Conservation (phyloP, 495 filamentous ascomycete genomes). For the Xylaria longipes region DNA sequence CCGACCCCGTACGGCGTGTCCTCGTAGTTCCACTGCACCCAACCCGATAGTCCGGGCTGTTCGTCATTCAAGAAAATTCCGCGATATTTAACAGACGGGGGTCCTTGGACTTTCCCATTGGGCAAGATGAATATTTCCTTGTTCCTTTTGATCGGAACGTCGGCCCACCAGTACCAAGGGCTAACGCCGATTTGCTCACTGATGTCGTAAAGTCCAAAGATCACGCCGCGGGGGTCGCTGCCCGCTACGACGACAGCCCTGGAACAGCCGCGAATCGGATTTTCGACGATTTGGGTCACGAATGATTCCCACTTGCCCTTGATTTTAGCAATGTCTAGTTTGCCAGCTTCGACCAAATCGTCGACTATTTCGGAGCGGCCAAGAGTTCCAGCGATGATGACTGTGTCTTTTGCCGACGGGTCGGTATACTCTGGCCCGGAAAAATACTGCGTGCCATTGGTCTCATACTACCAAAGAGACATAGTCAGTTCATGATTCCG, state of each 20-base stretch:
- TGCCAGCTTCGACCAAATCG: slow-evolving; percentile 56
- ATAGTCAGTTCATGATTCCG: neutral
- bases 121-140: slow-evolving; percentile 58
- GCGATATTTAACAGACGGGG: slow-evolving; percentile 74
- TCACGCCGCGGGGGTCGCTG: slow-evolving; percentile 70
- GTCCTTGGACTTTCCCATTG: slow-evolving; percentile 60
- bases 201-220: slow-evolving; percentile 76
- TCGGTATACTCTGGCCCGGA: slow-evolving; percentile 52
- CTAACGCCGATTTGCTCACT: slow-evolving; percentile 79
- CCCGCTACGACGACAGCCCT: slow-evolving; percentile 73
- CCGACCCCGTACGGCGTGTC: slow-evolving; percentile 61
- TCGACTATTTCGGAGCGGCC: slow-evolving; percentile 68
- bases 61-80: slow-evolving; percentile 85
- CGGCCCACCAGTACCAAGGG: slow-evolving; percentile 80
- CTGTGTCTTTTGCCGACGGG: slow-evolving; percentile 51
- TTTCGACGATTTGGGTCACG: slow-evolving; percentile 62
- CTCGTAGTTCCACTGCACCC: slow-evolving; percentile 60
- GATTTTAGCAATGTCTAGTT: slow-evolving; percentile 61
- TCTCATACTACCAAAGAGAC: slow-evolving; percentile 45
- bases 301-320: slow-evolving; percentile 75
- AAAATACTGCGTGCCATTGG: slow-evolving; percentile 50
- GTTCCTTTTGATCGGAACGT: slow-evolving; percentile 63
- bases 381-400: slow-evolving; percentile 75
- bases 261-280: slow-evolving; percentile 62
- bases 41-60: slow-evolving; percentile 72